Base-by-base conservation (phyloP, 75 land plant species). In the Pinus tabuliformis region DNA sequence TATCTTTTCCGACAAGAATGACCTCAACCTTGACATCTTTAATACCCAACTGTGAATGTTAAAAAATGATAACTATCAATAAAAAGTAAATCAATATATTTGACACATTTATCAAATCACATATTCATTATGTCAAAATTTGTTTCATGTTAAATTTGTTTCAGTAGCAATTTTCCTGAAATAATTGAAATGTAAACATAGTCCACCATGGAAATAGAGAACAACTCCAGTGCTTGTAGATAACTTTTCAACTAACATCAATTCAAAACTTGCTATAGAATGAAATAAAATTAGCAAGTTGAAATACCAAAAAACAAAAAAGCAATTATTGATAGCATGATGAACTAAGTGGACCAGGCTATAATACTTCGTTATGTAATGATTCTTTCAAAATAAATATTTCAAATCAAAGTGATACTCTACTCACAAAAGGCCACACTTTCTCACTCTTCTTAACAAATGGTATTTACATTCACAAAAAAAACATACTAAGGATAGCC, bases 1-100 rank as follows among this genome's bases (percentile, higher is more conserved):
- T 93, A 5, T 93, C 98, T 83, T 95, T 95, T 62, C 94, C 98
- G 3, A 89, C 90, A 28, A 96, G 98, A 86, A 95, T 77, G 20
- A 91, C 94, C 68, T 95, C 98, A 49, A 92, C 98, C 74, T 86
- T 83, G 52, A 89, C 89, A 78, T 90, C 88, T 28, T 88, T 73
- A 73, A 94, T 94, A 24, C 96, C 98, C 21, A 91, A 85, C 91
- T 91, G 84, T 54, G 62, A 75, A 70, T 62, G n/a, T 4, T 56
- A 8, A 24, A 20, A 56, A 59, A 60, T 56, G 22, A 18, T 68
- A 59, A 1, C 21, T 28, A 77, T 59, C 5, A 49, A 36, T 36
- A 45, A 28, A 57, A 56, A 37, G 8, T 20, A 58, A 54, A 56
- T 37, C 13, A 72, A 21, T 3, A 9, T n/a, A 58, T 1, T 66